Evolutionary conservation across 176 grass and related monocot species (phyloP), one percentile per base, ranked within the genome.

Genomic region (Phoenix roebelenii): DNA sequence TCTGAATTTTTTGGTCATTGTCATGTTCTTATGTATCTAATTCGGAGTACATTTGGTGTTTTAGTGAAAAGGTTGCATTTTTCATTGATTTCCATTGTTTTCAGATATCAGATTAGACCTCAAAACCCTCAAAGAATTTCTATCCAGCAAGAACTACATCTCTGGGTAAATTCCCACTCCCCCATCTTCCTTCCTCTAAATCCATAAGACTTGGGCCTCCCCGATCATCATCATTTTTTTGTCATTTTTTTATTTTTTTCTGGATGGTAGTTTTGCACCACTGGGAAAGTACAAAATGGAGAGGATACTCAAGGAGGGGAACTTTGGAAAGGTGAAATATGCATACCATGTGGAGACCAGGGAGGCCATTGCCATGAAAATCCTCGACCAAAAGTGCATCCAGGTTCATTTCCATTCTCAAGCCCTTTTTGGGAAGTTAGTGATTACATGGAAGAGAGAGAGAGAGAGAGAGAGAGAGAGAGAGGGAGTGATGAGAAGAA

Each of bases 281-380:
- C 71, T 89, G 59, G 77, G 71, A 12, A 82, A 71, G 68, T 89
- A 95, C 74, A 70, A 79, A 70, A 50, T 95, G 2, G 85, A 83
- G 2, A 64, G 73, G 22, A 89, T 79, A 52, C 63, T 89, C 59
- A 85, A 82, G n/a, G 85, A 95, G 17, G 90, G 90, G 17, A 89
- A 63, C 79, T 95, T 95, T 73, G 90, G 79, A 16, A 95, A 89
- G 77, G 90, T 95, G 14, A 95, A 81, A 82, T 68, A 79, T 55
- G 90, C 90, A 28, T 66, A 66, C 15, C 67, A 86, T 73, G 51
- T 67, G 16, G 57, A 44, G 24, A 86, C 76, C n/a, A 76, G 83
- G n/a, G 66, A 60, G 3, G 62, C 63, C 59, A 86, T 81, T 58
- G 90, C 90, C 76, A 58, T 86, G 22, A 95, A 95, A 71, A 79